Percentiles rank a stretch among this genome's conserved stretches.
Evolutionary conservation across 768 basidiomycete species (phyloP).

Genomic region (Leucosporidium creatinivorum): DNA sequence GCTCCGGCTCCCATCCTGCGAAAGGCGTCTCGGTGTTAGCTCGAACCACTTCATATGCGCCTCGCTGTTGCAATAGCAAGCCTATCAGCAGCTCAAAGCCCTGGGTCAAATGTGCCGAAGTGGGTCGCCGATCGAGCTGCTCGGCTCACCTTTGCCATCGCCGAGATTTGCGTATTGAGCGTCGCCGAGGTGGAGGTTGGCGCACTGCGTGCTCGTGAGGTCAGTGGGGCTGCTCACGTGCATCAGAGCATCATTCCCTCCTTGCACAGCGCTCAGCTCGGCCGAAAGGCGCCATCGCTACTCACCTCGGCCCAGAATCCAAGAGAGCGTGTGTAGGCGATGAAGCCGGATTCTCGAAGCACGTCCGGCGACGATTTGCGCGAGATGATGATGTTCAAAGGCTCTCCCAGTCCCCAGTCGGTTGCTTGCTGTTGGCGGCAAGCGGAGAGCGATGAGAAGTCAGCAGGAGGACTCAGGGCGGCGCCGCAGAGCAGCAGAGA

Average conservation of each 20-base stretch:
- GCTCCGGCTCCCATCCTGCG: slow-evolving; percentile 53
- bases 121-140: not conserved
- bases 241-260: too few relatives aligned
- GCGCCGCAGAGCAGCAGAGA: too few relatives aligned
- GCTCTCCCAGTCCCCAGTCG: slow-evolving; percentile 44
- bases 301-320: not conserved
- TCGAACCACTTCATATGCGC: too few relatives aligned
- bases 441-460: too few relatives aligned
- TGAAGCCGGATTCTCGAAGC: slow-evolving; percentile 66
- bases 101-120: too few relatives aligned
- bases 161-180: slow-evolving; percentile 74
- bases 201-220: too few relatives aligned
- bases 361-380: slow-evolving; percentile 70
- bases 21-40: too few relatives aligned
- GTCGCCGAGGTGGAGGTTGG: slow-evolving; percentile 68
- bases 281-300: slow-evolving; percentile 58
- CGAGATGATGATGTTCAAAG: slow-evolving; percentile 75
- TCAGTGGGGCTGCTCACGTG: too few relatives aligned
- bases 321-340: slow-evolving; percentile 56
- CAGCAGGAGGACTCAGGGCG: too few relatives aligned
- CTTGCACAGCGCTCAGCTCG: slow-evolving; percentile 61
- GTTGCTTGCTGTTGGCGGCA: not conserved
- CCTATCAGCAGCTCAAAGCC: too few relatives aligned
- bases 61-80: too few relatives aligned
- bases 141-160: slow-evolving; percentile 53